Conservation (phyloP, 257 asterid genomes). For the Craterostigma plantagineum region DNA sequence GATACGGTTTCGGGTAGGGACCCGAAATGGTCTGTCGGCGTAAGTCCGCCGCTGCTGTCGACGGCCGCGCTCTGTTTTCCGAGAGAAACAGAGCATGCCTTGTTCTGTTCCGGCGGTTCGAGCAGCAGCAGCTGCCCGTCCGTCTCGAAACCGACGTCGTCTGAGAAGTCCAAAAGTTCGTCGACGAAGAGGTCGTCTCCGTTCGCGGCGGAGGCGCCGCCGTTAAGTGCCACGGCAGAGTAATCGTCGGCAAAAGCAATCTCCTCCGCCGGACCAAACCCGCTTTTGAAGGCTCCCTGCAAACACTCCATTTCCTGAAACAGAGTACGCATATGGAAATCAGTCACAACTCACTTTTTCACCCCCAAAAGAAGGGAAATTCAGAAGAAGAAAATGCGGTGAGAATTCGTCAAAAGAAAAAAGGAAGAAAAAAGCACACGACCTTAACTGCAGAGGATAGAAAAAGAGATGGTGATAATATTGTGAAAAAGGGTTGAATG, state of each 20-base stretch:
- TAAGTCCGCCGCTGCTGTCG: neutral
- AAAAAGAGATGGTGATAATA: constrained; percentile 8
- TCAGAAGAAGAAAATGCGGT: too few relatives aligned
- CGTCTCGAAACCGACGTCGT: constrained; percentile 28
- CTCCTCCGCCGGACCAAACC: constrained; percentile 14
- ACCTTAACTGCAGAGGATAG: neutral
- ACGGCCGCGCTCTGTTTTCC: constrained; percentile 8
- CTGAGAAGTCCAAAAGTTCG: constrained; percentile 70
- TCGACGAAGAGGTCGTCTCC: constrained; percentile 63
- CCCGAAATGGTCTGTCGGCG: constrained; percentile 25
- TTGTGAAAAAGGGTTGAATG: constrained; percentile 20
- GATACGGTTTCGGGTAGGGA: constrained; percentile 31
- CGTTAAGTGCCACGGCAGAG: neutral
- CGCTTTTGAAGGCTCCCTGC: constrained; percentile 15
- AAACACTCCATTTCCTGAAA: constrained; percentile 34
- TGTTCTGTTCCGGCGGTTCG: constrained; percentile 9
- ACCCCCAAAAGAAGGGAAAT: too few relatives aligned
- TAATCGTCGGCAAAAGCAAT: constrained; percentile 1
- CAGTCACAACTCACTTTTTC: too few relatives aligned
- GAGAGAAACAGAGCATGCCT: constrained; percentile 4
- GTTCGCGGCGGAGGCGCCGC: constrained; percentile 4
- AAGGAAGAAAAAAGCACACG: neutral
- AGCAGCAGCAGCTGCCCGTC: constrained; percentile 18
- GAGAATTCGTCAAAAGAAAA: too few relatives aligned
- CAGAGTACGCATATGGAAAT: constrained; percentile 8